Percentiles rank a stretch among this genome's conserved stretches.
Conservation (phyloP, 2,329 filamentous ascomycete species). For the Penicillium fuscoglaucum region DNA sequence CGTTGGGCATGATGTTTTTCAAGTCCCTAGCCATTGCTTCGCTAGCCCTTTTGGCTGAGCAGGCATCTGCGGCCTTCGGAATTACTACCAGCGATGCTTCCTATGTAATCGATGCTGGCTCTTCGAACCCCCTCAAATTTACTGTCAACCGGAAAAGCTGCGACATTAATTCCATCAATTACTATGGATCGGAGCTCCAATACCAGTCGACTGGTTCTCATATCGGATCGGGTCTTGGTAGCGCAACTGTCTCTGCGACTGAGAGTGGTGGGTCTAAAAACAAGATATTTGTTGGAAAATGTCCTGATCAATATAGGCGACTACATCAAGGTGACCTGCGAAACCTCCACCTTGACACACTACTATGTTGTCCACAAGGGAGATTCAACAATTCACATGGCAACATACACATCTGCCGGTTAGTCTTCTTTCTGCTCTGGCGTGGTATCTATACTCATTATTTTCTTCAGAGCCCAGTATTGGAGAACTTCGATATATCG, state of each 20-base stretch:
- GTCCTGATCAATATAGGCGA: constrained; percentile 25
- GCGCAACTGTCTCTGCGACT: constrained; percentile 55
- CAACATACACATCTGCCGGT: constrained; percentile 59
- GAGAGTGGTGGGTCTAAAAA: constrained; percentile 31
- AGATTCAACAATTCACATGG: constrained; percentile 62
- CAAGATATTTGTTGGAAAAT: not conserved
- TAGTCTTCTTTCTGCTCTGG: constrained; percentile 13
- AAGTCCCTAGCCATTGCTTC: constrained; percentile 19
- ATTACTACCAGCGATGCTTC: constrained; percentile 24
- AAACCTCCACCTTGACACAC: constrained; percentile 61
- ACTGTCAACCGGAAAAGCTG: constrained; percentile 57
- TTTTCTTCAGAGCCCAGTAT: constrained; percentile 48
- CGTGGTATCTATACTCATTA: constrained; percentile 8
- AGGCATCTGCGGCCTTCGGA: constrained; percentile 31
- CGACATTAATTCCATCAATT: constrained; percentile 65
- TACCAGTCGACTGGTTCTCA: constrained; percentile 55
- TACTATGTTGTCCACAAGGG: constrained; percentile 63
- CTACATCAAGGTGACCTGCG: constrained; percentile 64
- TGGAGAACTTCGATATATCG: constrained; percentile 65
- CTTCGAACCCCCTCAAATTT: constrained; percentile 52
- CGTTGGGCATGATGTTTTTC: constrained; percentile 18
- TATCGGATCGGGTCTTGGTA: constrained; percentile 60
- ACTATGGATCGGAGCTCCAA: constrained; percentile 60
- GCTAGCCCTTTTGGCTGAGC: constrained; percentile 23
- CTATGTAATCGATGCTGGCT: constrained; percentile 53